Evolutionary conservation across 768 basidiomycete species (phyloP), one percentile per base, ranked within the genome.

Genomic region (Termitomyces sp.): DNA sequence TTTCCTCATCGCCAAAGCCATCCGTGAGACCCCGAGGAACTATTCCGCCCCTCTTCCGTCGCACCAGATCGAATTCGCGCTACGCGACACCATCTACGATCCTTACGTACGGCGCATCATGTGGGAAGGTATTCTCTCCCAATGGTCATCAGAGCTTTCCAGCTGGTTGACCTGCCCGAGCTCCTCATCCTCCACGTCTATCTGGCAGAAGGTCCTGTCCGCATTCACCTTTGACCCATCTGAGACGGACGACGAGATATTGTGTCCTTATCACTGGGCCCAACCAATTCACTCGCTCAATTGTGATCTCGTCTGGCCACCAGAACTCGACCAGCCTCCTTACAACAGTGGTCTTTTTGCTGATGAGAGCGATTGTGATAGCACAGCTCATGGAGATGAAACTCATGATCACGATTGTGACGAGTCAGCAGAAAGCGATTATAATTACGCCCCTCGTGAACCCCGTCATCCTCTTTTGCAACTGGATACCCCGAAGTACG

Each of bases 11-110:
- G 86, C 93, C 5, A 88, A 94, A 71, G 83, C 86, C 20, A 79
- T 98, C 58, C 86, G 93, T 36, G 81, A 81, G 33, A 79, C 90
- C 0, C 81, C 86, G 0, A 54, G 59, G 22, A 96, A 98, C 72
- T 98, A 99, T 68, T 83, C 88, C 3, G 71, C 61, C 0, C 92
- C 90, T 0, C 75, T 96, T 0, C 87, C 92, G 5, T 80, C 82
- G 62, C 76, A 77, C 5, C 78, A 81, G 51, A 79, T 94, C 53
- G 93, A 95, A 65, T 69, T 67, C 30, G 70, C 82, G 12, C 80
- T 97, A 13, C 82, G 83, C 20, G 91, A 87, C 3, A 82, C 89
- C 5, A 94, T 93, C 66, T 96, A 95, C 71, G 91, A 94, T 72
- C 81, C 91, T 0, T 92, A 88, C 72, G 81, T 98, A 59, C 88